Conservation (phyloP, 208 protist genomes). For the Jaenimonas drosophilae region DNA sequence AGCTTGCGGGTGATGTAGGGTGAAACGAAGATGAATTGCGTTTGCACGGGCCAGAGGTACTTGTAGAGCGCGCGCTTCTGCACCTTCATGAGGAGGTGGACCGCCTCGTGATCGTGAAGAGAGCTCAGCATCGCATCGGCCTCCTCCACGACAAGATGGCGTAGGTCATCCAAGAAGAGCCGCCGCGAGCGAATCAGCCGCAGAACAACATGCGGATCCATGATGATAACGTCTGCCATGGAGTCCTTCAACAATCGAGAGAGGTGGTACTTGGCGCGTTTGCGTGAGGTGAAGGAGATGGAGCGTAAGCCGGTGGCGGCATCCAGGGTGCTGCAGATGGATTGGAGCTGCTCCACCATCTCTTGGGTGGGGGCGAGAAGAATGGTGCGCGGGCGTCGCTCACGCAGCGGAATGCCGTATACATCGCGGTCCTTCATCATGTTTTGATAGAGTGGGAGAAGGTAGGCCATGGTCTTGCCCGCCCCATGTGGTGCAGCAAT, state of each 20-base stretch:
- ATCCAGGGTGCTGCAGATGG: slow-evolving; percentile 40
- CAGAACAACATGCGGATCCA: slow-evolving; percentile 62
- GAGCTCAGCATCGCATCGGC: slow-evolving; percentile 69
- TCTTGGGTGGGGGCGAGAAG: slow-evolving; percentile 72
- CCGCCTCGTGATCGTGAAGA: slow-evolving; percentile 71
- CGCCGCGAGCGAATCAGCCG: slow-evolving; percentile 59
- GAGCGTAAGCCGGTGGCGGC: slow-evolving; percentile 41
- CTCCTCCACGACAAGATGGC: slow-evolving; percentile 79
- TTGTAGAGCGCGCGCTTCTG: slow-evolving; percentile 68
- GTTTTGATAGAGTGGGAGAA: slow-evolving; percentile 79
- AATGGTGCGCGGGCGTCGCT: slow-evolving; percentile 76
- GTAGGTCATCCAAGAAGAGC: slow-evolving; percentile 80
- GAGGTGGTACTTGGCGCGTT: slow-evolving; percentile 53
- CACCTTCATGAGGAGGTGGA: slow-evolving; percentile 63
- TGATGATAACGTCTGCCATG: slow-evolving; percentile 69
- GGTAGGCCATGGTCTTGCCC: slow-evolving; percentile 77
- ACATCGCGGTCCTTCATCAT: slow-evolving; percentile 84
- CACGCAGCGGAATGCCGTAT: slow-evolving; percentile 73
- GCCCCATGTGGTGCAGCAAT: slow-evolving; percentile 79
- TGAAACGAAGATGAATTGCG: slow-evolving; percentile 69
- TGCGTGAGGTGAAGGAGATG: slow-evolving; percentile 52
- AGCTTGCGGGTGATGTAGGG: slow-evolving; percentile 73
- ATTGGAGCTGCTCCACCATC: slow-evolving; percentile 57
- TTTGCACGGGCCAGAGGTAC: slow-evolving; percentile 79
- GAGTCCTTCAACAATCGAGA: slow-evolving; percentile 44